Base-by-base conservation (phyloP, 495 filamentous ascomycete genomes). In the Tetracladium marchalianum region DNA sequence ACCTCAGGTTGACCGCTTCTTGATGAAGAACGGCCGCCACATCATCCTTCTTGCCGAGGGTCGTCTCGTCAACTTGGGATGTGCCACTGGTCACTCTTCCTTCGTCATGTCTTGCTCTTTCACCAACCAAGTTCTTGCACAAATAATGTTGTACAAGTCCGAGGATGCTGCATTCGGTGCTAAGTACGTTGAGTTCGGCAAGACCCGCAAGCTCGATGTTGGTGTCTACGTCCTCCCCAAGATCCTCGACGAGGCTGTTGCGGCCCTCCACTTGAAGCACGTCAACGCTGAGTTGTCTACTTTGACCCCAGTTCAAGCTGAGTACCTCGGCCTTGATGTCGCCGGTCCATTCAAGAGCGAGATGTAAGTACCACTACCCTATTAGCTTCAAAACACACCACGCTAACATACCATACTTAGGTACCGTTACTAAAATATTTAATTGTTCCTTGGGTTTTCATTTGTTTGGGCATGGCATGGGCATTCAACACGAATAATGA, bases 71-170 rank as follows among this genome's bases (percentile, higher is more conserved):
- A 98, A 98, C 78, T 76, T 98, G 45, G 92, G 92, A 67, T 98
- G 92, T 72, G 92, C 92, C 62, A 98, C 92, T 49, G 92, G 92
- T 51, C 92, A 98, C 84, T 95, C 90, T 58, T 96, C 90, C 40
- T 98, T 98, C 73, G 92, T 98, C 78, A 96, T 98, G 92, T 94
- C 87, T 54, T 98, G 92, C 85, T 96, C 90, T 51, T 98, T 98
- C 84, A 95, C 90, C 75, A 98, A 98, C 81, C 92, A 98, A 78
- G 92, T 96, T 54, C 87, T 98, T 63, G 92, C 92, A 22, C 92
- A 98, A 74, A 98, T 98, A 70, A 85, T 95, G 75, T 76, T 98
- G 53, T 98, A 71, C 84, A 97, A 97, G 81, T 81, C 81, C 57
- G 76, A 83, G 64, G 90, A 98, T 59, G 76, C 73, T 60, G 83